Percentiles rank a stretch among this genome's conserved stretches.
Conservation (phyloP, 306 rosid species). For the Medicago truncatula region DNA sequence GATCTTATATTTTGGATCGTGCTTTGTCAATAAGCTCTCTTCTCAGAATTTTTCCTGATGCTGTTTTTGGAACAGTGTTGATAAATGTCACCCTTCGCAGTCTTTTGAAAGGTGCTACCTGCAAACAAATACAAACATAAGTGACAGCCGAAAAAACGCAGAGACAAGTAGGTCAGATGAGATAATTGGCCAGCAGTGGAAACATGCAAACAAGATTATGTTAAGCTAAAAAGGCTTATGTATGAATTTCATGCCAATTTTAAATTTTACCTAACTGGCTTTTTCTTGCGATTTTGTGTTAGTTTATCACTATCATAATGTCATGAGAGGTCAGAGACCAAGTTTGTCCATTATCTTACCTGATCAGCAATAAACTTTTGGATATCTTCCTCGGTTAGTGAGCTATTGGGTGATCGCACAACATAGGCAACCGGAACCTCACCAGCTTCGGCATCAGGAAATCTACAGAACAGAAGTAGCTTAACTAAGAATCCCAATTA, state of each 20-base stretch:
- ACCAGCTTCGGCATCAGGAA: slow-evolving; percentile 94
- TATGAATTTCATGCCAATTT: not conserved
- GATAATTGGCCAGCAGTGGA: not conserved
- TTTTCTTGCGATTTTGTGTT: not conserved
- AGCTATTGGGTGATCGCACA: slow-evolving; percentile 71
- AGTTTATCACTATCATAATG: not conserved
- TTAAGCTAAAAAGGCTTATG: not conserved
- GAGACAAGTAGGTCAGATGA: not conserved
- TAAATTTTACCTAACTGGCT: not conserved
- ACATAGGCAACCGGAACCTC: slow-evolving; percentile 88
- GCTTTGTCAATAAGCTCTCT: slow-evolving; percentile 82
- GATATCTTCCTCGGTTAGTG: slow-evolving; percentile 75
- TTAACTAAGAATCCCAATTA: slow-evolving; percentile 26
- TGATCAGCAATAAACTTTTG: slow-evolving; percentile 68
- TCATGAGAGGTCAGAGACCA: slow-evolving; percentile 16
- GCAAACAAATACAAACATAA: slow-evolving; percentile 32
- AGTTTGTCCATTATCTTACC: slow-evolving; percentile 47
- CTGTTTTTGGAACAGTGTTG: slow-evolving; percentile 74
- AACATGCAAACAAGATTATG: slow-evolving; percentile 8
- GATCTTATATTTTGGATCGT: slow-evolving; percentile 63
- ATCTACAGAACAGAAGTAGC: slow-evolving; percentile 49
- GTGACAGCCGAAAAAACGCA: not conserved
- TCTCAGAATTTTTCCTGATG: slow-evolving; percentile 88
- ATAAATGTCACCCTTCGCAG: slow-evolving; percentile 77
- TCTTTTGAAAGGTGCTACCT: slow-evolving; percentile 94